Evolutionary conservation across 2,329 filamentous ascomycete genomes (phyloP).

Genomic region (Penicillium nordicum): DNA sequence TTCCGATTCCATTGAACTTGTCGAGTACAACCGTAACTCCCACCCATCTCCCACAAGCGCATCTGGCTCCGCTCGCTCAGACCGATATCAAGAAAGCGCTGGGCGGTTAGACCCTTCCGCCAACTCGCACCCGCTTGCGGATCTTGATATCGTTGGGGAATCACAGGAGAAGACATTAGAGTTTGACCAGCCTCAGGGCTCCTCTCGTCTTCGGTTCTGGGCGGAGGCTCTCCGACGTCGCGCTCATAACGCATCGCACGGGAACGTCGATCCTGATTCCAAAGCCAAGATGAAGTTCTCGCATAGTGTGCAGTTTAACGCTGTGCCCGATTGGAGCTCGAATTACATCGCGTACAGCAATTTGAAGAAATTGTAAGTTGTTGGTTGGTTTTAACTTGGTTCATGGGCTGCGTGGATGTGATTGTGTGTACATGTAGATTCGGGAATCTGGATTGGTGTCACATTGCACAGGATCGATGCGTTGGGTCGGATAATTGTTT

Average conservation of each 20-base stretch:
- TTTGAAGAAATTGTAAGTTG: conserved; percentile 87
- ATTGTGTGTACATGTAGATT: background rate
- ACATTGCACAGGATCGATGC: conserved; percentile 20
- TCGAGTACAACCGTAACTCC: conserved; percentile 20
- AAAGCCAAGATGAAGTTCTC: conserved; percentile 97
- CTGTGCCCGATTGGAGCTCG: conserved; percentile 98
- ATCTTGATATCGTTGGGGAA: background rate
- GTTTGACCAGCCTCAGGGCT: conserved; percentile 9
- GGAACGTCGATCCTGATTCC: conserved; percentile 24
- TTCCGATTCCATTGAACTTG: conserved; percentile 35
- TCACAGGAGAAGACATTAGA: conserved; percentile 2
- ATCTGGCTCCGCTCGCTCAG: conserved; percentile 8
- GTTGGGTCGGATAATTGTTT: conserved; percentile 2
- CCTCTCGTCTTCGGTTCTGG: conserved; percentile 31
- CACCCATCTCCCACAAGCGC: conserved; percentile 1
- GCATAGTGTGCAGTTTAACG: conserved; percentile 98
- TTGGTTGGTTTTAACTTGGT: background rate
- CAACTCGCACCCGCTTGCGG: conserved; percentile 13
- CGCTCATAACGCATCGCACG: conserved; percentile 12
- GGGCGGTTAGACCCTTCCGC: conserved; percentile 8
- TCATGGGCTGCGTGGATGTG: background rate
- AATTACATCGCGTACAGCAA: conserved; percentile 99
- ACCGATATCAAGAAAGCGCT: background rate
- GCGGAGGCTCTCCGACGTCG: conserved; percentile 32
- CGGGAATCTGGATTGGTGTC: conserved; percentile 11